phyloP scores from a whole-genome alignment of 164 flowering plant genomes.

The Vitis rotundifolia region DNA sequence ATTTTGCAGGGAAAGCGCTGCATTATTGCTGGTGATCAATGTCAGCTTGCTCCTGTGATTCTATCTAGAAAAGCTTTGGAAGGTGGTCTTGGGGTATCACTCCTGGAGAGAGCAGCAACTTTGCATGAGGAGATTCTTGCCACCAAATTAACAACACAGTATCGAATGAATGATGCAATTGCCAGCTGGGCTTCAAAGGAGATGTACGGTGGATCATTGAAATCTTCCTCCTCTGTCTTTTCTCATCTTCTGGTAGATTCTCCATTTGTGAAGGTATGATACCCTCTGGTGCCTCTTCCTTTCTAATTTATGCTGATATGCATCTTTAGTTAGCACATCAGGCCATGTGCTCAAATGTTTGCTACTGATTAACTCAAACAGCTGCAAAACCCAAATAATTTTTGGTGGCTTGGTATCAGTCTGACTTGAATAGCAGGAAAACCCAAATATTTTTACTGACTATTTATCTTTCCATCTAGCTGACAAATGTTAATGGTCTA shows the following conservation, averaged over 20 bases:
- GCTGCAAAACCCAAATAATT: too few species aligned
- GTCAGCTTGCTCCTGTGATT: slow-evolving; percentile 90
- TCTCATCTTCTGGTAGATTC: slow-evolving; percentile 87
- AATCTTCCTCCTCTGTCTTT: slow-evolving; percentile 63
- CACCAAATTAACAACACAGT: slow-evolving; percentile 71
- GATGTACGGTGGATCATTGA: slow-evolving; percentile 77
- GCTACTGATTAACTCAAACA: too few species aligned
- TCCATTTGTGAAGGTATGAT: slow-evolving; percentile 81
- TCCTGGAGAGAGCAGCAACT: slow-evolving; percentile 71
- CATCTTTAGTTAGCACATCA: too few species aligned
- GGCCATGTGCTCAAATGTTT: too few species aligned
- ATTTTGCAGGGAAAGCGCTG: slow-evolving; percentile 85
- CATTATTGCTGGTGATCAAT: slow-evolving; percentile 85
- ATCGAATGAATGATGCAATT: slow-evolving; percentile 90
- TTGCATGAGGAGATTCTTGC: slow-evolving; percentile 72
- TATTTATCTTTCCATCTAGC: too few species aligned
- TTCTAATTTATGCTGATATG: background rate
- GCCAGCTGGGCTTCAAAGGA: slow-evolving; percentile 96
- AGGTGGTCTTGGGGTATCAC: slow-evolving; percentile 90
- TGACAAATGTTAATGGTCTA: too few species aligned
- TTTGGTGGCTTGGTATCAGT: too few species aligned
- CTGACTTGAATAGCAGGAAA: too few species aligned
- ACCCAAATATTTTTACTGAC: too few species aligned
- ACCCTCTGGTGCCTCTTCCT: background rate
- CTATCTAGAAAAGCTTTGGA: slow-evolving; percentile 81